Evolutionary conservation across 83 land plant genomes (phyloP).

Genomic region (Diphasiastrum complanatum): DNA sequence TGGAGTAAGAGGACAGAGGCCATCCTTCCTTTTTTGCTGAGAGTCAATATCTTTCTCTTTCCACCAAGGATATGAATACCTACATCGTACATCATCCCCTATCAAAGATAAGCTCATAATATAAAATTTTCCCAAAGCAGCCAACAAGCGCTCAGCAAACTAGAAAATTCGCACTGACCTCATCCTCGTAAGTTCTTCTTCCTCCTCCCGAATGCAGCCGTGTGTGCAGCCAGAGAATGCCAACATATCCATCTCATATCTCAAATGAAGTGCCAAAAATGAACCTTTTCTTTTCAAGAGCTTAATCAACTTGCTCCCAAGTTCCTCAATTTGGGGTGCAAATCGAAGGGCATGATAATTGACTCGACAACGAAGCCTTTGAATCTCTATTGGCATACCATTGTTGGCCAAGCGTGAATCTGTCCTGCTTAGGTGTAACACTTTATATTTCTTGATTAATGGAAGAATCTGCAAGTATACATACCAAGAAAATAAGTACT

Average conservation of each 20-base stretch:
- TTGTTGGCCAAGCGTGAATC: constrained; percentile 84
- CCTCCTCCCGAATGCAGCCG: constrained; percentile 56
- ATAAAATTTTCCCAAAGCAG: neutral
- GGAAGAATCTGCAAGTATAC: constrained; percentile 64
- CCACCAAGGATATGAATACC: constrained; percentile 95
- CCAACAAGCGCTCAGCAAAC: neutral
- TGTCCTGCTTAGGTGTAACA: constrained; percentile 75
- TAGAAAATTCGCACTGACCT: constrained; percentile 24
- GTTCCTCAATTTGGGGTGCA: constrained; percentile 53
- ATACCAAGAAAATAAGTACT: neutral
- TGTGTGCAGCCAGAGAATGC: constrained; percentile 82
- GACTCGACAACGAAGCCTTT: constrained; percentile 77
- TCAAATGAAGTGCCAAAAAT: constrained; percentile 68
- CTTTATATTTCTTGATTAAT: constrained; percentile 48
- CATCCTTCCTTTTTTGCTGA: constrained; percentile 59
- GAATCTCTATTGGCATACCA: constrained; percentile 56
- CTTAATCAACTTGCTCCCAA: constrained; percentile 56
- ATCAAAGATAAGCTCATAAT: neutral
- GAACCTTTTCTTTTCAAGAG: constrained; percentile 52
- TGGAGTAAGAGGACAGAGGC: constrained; percentile 88
- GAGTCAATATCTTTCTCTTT: constrained; percentile 80
- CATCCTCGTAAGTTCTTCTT: constrained; percentile 51
- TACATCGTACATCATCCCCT: constrained; percentile 16
- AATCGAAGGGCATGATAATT: constrained; percentile 78
- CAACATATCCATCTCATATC: constrained; percentile 95